Evolutionary conservation across 106 monocot genomes (phyloP).

Genomic region (Dendrobium huoshanense): DNA sequence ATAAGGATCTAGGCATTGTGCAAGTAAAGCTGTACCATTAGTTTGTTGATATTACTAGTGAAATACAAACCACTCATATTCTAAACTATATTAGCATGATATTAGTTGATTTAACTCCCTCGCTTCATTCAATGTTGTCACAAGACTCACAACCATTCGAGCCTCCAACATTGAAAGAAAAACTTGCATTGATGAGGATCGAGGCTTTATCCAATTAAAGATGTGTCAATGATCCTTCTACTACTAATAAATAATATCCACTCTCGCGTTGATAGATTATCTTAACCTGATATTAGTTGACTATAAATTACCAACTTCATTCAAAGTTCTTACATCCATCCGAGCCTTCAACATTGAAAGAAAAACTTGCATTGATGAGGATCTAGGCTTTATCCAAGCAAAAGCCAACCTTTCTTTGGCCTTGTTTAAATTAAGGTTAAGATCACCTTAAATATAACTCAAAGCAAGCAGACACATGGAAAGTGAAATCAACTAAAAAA

Average conservation of each 20-base stretch:
- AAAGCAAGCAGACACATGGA: not conserved
- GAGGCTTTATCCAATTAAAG: too few relatives aligned
- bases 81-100: too few relatives aligned
- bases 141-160: too few relatives aligned
- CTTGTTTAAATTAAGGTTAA: not conserved
- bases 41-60: not conserved
- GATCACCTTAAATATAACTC: not conserved
- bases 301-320: not conserved
- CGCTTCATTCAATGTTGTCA: too few relatives aligned
- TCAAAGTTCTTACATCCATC: not conserved
- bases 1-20: not conserved
- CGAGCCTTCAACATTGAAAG: not conserved
- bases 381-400: too few relatives aligned
- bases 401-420: not conserved
- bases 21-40: not conserved
- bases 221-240: too few relatives aligned
- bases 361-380: not conserved
- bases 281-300: not conserved
- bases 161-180: too few relatives aligned
- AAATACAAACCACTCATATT: not conserved
- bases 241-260: too few relatives aligned
- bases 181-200: too few relatives aligned
- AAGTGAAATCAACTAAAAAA: not conserved
- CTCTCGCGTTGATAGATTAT: not conserved
- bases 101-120: too few relatives aligned